phyloP scores from a whole-genome alignment of 108 stramenopile species.

The Licmophora abbreviata region DNA sequence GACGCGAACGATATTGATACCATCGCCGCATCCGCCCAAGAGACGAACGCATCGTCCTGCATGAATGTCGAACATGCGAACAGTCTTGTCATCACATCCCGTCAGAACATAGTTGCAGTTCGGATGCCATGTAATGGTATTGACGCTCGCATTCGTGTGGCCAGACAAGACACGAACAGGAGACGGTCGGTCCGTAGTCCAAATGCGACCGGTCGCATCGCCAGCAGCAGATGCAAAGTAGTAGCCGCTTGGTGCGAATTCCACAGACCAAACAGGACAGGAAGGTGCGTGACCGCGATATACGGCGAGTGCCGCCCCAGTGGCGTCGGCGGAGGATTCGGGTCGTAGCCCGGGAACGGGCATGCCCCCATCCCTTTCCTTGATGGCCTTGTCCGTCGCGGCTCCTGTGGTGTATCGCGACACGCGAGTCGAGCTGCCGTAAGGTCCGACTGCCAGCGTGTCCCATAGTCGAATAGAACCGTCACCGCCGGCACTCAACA shows the following conservation, averaged over 20 bases:
- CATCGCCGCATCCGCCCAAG: conserved; percentile 69
- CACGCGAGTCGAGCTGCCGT: conserved; percentile 33
- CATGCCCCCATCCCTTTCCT: background rate
- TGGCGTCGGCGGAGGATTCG: conserved; percentile 39
- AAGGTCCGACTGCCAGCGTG: conserved; percentile 67
- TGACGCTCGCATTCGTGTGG: conserved; percentile 83
- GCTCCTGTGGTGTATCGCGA: conserved; percentile 1
- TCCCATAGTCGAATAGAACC: conserved; percentile 85
- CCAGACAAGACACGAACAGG: conserved; percentile 91
- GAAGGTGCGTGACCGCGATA: conserved; percentile 78
- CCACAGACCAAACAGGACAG: conserved; percentile 74
- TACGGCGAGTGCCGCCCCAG: conserved; percentile 73
- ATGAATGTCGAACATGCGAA: conserved; percentile 92
- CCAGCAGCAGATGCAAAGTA: conserved; percentile 92
- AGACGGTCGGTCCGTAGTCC: conserved; percentile 82
- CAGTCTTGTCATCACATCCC: conserved; percentile 87
- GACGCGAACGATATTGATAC: conserved; percentile 57
- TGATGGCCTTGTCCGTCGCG: background rate
- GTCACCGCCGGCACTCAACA: conserved; percentile 83
- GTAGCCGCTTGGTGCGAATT: conserved; percentile 87
- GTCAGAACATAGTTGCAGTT: conserved; percentile 92
- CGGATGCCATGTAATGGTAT: conserved; percentile 89
- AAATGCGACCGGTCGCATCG: conserved; percentile 90
- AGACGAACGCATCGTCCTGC: conserved; percentile 86
- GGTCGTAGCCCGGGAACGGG: conserved; percentile 51